Percentiles rank a stretch among this genome's conserved stretches.
Conservation (phyloP, 345 rosid species). For the Conringia planisiliqua region DNA sequence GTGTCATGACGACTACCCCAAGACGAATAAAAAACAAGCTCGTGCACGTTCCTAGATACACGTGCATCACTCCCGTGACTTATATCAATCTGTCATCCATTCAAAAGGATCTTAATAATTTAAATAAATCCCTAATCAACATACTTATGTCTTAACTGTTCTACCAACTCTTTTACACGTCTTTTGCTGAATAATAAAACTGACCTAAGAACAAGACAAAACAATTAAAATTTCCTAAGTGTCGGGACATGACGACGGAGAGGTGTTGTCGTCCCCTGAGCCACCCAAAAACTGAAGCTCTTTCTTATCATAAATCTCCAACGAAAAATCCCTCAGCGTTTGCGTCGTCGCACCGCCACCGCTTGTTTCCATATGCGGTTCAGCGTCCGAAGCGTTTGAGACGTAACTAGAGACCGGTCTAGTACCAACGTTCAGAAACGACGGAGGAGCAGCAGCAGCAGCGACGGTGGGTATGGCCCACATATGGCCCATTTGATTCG, state of each 20-base stretch:
- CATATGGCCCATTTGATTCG: constrained; percentile 39
- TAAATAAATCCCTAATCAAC: not conserved
- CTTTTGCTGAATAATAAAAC: not conserved
- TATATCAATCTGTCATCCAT: not conserved
- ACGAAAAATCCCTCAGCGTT: constrained; percentile 52
- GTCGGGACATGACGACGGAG: constrained; percentile 35
- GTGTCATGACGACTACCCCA: not conserved
- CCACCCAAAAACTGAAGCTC: constrained; percentile 66
- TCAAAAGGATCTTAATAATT: not conserved
- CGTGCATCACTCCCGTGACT: constrained; percentile 4
- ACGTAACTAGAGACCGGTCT: constrained; percentile 45
- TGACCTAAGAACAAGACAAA: not conserved
- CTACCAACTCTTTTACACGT: not conserved
- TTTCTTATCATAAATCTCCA: constrained; percentile 63
- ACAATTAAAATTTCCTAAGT: not conserved
- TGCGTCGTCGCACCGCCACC: not conserved
- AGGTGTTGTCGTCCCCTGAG: constrained; percentile 17
- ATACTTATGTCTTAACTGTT: not conserved
- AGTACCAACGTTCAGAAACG: constrained; percentile 37
- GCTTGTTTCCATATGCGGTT: not conserved
- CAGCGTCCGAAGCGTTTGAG: constrained; percentile 19
- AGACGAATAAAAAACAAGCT: not conserved
- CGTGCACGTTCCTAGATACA: not conserved
- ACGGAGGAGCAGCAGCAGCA: constrained; percentile 17
- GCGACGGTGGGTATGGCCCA: constrained; percentile 54